A percentile compares a stretch with the other conserved stretches of the same genome.
Evolutionary conservation across 805 yeast species (phyloP).

Genomic region (Candida chilensis): DNA sequence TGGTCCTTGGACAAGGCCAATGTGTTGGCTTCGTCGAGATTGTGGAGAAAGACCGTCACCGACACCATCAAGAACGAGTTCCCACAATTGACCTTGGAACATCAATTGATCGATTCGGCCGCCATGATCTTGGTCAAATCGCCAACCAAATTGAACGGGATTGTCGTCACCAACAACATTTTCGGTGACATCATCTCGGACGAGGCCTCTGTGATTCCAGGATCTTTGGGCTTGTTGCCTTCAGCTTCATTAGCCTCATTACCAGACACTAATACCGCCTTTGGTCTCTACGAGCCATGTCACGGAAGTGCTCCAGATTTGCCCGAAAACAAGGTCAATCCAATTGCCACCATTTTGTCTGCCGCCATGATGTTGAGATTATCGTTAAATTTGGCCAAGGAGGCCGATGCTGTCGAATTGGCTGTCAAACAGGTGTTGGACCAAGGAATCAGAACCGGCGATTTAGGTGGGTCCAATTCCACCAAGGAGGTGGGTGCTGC

Average conservation of each 20-base stretch:
- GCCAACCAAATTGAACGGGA: constrained; percentile 88
- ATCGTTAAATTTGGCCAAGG: constrained; percentile 73
- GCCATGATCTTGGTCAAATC: constrained; percentile 94
- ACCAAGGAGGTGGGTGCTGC: constrained; percentile 95
- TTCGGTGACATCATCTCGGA: constrained; percentile 98
- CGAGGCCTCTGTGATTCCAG: constrained; percentile 97
- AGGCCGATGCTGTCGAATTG: constrained; percentile 80
- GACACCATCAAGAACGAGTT: constrained; percentile 79
- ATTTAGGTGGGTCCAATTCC: constrained; percentile 74
- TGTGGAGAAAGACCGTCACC: constrained; percentile 93
- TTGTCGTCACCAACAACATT: constrained; percentile 90
- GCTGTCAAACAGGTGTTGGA: constrained; percentile 84
- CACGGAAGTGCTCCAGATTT: constrained; percentile 98
- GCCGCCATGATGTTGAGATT: constrained; percentile 96
- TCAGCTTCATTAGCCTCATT: constrained; percentile 95
- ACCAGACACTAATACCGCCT: constrained; percentile 90
- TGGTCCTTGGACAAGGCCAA: constrained; percentile 98
- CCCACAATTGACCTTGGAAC: constrained; percentile 80
- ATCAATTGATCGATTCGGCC: constrained; percentile 96
- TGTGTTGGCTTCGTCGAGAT: constrained; percentile 89
- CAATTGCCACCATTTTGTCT: constrained; percentile 89
- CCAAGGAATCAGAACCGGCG: constrained; percentile 82
- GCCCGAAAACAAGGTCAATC: constrained; percentile 81
- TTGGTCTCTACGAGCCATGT: constrained; percentile 96
- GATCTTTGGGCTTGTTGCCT: constrained; percentile 91